A percentile compares a stretch with the other conserved stretches of the same genome.
Evolutionary conservation across 805 yeast species (phyloP).

Genomic region (Scheffersomyces spartinae): DNA sequence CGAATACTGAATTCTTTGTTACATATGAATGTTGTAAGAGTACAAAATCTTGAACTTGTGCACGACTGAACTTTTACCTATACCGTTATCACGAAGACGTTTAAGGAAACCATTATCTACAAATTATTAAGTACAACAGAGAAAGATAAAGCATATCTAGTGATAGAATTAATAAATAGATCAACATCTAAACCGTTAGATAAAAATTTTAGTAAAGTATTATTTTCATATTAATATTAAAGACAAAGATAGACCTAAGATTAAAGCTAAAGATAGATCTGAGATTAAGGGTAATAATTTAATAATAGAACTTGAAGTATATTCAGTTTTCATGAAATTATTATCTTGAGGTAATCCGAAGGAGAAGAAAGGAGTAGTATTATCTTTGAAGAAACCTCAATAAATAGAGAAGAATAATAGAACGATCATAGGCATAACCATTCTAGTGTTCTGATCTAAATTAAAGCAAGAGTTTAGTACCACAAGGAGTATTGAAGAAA

Average conservation of each 20-base stretch:
- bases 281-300: slow-evolving; percentile 8
- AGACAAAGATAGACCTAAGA: slow-evolving; percentile 3
- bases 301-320: slow-evolving; percentile 6
- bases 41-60: too few species aligned
- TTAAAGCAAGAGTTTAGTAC: slow-evolving; percentile 7
- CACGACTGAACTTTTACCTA: too few species aligned
- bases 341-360: slow-evolving; percentile 10
- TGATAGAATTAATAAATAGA: slow-evolving; percentile 10
- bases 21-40: too few species aligned
- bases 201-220: slow-evolving; percentile 4
- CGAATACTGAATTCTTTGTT: too few species aligned
- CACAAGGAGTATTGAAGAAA: slow-evolving; percentile 7
- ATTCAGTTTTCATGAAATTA: slow-evolving; percentile 9
- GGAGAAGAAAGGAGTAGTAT: slow-evolving; percentile 9
- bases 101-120: slow-evolving; percentile 12
- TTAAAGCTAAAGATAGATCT: slow-evolving; percentile 2
- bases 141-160: slow-evolving; percentile 9
- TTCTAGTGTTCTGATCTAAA: slow-evolving; percentile 7
- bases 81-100: slow-evolving; percentile 9
- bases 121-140: slow-evolving; percentile 9
- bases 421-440: slow-evolving; percentile 10
- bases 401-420: slow-evolving; percentile 10
- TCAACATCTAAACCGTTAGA: slow-evolving; percentile 10
- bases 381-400: slow-evolving; percentile 10
- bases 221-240: slow-evolving; percentile 6